Base-by-base conservation (phyloP, 1,284 basidiomycete genomes). In the Moniliophthora roreri region DNA sequence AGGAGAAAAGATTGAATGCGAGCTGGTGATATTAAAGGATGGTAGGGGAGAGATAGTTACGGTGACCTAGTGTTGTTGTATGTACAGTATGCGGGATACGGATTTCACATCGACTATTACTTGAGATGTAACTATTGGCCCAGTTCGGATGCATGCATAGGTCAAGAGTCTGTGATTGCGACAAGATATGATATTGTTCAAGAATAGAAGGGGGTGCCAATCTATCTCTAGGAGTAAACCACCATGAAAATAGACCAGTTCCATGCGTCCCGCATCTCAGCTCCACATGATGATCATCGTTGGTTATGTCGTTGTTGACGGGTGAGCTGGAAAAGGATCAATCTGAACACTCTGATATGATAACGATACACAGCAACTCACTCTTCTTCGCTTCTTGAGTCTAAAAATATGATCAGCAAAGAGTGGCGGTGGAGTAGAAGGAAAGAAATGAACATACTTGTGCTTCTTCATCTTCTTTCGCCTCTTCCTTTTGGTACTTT, bases 381-480 rank as follows among this genome's bases (percentile, higher is more conserved):
- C 81, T 62, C 75, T 79, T 77, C 82, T 71, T 57, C 81, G 74
- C 71, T 85, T 85, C 77, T 76, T 82, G 51, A 83, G 73, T 69
- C 81, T 84, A 28, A 50, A n/a, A 45, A 9, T 51, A 35, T 50
- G 36, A 54, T 26, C 37, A 48, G 10, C 34, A 10, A 53, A 40
- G 20, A 57, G 35, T 39, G 28, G 32, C 34, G 20, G 36, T 13
- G 34, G 32, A 21, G 41, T 50, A 5, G 35, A 51, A 20, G 47
- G 50, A 50, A 50, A 28, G 24, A n/a, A 51, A 35, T 40, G 13
- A 15, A 76, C 87, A 69, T 66, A 91, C 89, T 93, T 93, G 66
- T 93, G 91, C 72, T 91, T 93, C 81, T 88, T 90, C 87, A 93
- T 93, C 82, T 91, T 92, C 81, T 84, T 90, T 75, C 82, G 77